phyloP scores from a whole-genome alignment of 768 basidiomycete species.

The Thelephora aurantiotincta region DNA sequence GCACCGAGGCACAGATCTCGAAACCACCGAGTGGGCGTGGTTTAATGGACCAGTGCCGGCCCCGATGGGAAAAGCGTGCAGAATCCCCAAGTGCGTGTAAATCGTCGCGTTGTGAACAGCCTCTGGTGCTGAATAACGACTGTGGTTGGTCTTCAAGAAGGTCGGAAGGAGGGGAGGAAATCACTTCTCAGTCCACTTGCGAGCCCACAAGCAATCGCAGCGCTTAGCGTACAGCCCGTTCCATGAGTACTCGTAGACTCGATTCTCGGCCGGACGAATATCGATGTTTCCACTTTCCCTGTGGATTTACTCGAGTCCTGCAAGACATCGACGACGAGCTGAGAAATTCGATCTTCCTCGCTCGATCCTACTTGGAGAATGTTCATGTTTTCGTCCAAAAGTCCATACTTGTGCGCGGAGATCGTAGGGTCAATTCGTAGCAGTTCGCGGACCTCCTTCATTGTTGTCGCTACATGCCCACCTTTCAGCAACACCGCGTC shows the following conservation, averaged over 20 bases:
- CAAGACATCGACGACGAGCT: constrained; percentile 54
- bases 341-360: constrained; percentile 6
- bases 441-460: constrained; percentile 29
- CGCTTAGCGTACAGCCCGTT: constrained; percentile 85
- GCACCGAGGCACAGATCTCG: constrained; percentile 36
- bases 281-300: constrained; percentile 20
- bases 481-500: constrained; percentile 70
- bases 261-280: constrained; percentile 49
- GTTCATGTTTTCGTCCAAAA: constrained; percentile 46
- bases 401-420: constrained; percentile 27
- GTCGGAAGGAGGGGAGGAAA: constrained; percentile 13
- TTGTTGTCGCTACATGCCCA: constrained; percentile 47
- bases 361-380: constrained; percentile 27
- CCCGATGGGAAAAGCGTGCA: constrained; percentile 52
- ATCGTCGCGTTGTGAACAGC: constrained; percentile 45
- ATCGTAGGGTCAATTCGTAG: constrained; percentile 17
- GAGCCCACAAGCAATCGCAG: constrained; percentile 60
- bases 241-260: constrained; percentile 73
- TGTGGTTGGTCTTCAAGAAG: background rate
- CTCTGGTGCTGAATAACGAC: constrained; percentile 30
- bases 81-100: constrained; percentile 70
- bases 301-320: constrained; percentile 16
- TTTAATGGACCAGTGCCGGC: constrained; percentile 76
- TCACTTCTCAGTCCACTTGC: constrained; percentile 31
- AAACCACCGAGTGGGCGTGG: constrained; percentile 53